phyloP scores from a whole-genome alignment of 805 yeast species.

The Candida corydali region DNA sequence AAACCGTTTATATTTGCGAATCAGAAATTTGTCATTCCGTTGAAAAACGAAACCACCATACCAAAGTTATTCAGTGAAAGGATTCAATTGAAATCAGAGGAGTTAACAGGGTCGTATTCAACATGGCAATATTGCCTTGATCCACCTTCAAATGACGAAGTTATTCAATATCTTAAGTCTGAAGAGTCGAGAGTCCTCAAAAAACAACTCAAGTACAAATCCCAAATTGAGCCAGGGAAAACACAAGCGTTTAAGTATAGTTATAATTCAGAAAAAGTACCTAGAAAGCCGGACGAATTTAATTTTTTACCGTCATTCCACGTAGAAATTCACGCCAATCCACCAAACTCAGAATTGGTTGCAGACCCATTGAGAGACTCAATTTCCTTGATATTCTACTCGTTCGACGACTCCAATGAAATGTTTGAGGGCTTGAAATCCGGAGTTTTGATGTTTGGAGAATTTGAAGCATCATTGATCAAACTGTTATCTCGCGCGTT shows the following conservation, averaged over 20 bases:
- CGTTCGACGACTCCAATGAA: slow-evolving; percentile 38
- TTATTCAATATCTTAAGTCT: slow-evolving; percentile 29
- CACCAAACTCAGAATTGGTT: slow-evolving; percentile 37
- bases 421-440: slow-evolving; percentile 12
- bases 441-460: slow-evolving; percentile 13
- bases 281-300: slow-evolving; percentile 35
- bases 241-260: slow-evolving; percentile 42
- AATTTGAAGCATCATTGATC: slow-evolving; percentile 1
- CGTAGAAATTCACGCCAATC: slow-evolving; percentile 63
- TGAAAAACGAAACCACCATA: slow-evolving; percentile 7
- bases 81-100: neutral
- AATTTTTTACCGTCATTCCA: slow-evolving; percentile 53
- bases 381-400: slow-evolving; percentile 61
- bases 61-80: slow-evolving; percentile 1
- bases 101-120: neutral
- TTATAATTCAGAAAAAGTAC: slow-evolving; percentile 27
- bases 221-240: slow-evolving; percentile 50
- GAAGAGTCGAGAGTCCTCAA: slow-evolving; percentile 11
- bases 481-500: neutral
- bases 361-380: slow-evolving; percentile 52
- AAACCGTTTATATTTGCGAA: slow-evolving; percentile 66
- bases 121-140: slow-evolving; percentile 42
- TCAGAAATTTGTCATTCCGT: slow-evolving; percentile 47
- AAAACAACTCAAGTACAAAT: slow-evolving; percentile 20
- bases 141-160: slow-evolving; percentile 47